Conservation (phyloP, 73 alveolate species). For the Paramecium tetraurelia region DNA sequence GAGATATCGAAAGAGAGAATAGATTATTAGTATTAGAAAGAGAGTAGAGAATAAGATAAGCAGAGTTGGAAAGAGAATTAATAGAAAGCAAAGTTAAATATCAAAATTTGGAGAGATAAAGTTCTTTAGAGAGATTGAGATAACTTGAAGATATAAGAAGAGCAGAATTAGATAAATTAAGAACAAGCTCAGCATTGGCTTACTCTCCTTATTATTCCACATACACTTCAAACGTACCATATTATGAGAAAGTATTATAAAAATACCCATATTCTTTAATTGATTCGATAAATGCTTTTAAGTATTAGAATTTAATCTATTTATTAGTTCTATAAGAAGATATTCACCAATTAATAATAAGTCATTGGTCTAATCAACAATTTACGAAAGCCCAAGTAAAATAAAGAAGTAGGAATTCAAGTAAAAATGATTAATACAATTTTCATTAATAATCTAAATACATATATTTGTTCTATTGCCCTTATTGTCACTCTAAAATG, state of each 20-base stretch:
- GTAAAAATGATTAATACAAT: background rate
- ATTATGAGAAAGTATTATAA: background rate
- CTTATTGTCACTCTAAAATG: background rate
- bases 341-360: background rate
- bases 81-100: background rate
- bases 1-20: constrained; percentile 27
- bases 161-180: background rate
- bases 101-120: constrained; percentile 10
- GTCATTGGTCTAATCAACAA: background rate
- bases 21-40: constrained; percentile 33
- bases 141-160: constrained; percentile 19
- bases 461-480: background rate
- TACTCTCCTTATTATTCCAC: constrained; percentile 36
- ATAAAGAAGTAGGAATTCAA: background rate
- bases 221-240: background rate
- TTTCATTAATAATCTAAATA: background rate
- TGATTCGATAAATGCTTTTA: constrained; percentile 15
- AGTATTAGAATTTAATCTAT: background rate
- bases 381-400: constrained; percentile 22
- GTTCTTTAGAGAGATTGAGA: constrained; percentile 13
- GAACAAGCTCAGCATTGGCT: constrained; percentile 27
- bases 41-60: constrained; percentile 11
- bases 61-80: constrained; percentile 35
- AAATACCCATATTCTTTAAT: constrained; percentile 14
- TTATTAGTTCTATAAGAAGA: background rate